Percentiles rank a stretch among this genome's conserved stretches.
Conservation (phyloP, 1,139 yeast species). For the Sugiyamaella sp. region DNA sequence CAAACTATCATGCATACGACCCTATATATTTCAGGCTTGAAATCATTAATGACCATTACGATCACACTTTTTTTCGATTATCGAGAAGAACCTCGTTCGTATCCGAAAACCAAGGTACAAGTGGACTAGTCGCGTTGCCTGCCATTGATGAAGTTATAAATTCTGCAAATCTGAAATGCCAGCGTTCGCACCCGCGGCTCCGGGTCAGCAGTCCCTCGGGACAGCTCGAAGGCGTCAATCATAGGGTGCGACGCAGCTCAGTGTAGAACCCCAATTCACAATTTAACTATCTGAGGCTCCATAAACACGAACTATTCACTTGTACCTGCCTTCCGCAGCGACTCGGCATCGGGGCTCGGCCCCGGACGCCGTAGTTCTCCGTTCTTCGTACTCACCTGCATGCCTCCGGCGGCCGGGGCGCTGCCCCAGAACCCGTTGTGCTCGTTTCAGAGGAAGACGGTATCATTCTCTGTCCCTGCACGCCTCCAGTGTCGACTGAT, state of each 20-base stretch:
- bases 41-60: background rate
- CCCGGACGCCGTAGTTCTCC: background rate
- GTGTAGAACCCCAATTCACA: constrained; percentile 27
- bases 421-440: too few species aligned
- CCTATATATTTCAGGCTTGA: constrained; percentile 1
- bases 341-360: background rate
- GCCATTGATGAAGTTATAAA: constrained; percentile 34
- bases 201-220: constrained; percentile 26
- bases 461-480: too few species aligned
- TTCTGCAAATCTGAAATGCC: constrained; percentile 36
- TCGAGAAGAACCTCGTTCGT: too few species aligned
- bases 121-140: background rate
- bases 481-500: too few species aligned
- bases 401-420: too few species aligned
- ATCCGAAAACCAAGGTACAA: too few species aligned
- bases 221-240: constrained; percentile 17
- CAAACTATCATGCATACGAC: background rate
- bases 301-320: background rate
- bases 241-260: constrained; percentile 17
- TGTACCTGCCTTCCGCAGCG: background rate
- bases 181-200: constrained; percentile 12
- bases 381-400: background rate
- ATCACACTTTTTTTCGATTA: background rate
- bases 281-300: constrained; percentile 29
- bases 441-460: too few species aligned